Percentiles rank a stretch among this genome's conserved stretches.
Evolutionary conservation across 1,139 yeast species (phyloP).

Genomic region (Candida freyschussii): DNA sequence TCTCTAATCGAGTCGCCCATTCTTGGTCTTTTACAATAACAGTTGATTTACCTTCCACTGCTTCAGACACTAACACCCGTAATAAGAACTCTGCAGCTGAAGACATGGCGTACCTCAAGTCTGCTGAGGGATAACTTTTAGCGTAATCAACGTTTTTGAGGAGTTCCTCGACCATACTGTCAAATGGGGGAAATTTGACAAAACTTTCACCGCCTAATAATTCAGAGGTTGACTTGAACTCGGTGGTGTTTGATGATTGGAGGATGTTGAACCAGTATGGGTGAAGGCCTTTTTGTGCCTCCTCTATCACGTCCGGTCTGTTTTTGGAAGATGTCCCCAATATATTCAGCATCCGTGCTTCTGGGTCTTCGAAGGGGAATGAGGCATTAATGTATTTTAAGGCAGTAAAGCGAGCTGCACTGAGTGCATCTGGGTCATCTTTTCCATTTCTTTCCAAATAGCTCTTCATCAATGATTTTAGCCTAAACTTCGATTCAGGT

Average conservation of each 20-base stretch:
- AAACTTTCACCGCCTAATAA: constrained; percentile 35
- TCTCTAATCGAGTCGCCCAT: constrained; percentile 71
- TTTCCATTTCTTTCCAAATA: constrained; percentile 34
- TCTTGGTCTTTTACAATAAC: constrained; percentile 66
- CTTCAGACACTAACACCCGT: constrained; percentile 61
- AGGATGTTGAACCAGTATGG: constrained; percentile 53
- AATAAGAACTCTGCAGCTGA: constrained; percentile 44
- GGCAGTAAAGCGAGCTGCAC: constrained; percentile 53
- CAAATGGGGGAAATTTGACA: constrained; percentile 43
- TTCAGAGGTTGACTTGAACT: constrained; percentile 41
- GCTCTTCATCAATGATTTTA: constrained; percentile 41
- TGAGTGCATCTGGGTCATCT: constrained; percentile 28
- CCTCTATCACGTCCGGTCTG: constrained; percentile 72
- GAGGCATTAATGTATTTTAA: constrained; percentile 62
- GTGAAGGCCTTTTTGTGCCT: constrained; percentile 75
- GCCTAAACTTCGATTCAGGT: constrained; percentile 32
- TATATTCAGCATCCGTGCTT: constrained; percentile 64
- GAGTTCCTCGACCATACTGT: constrained; percentile 32
- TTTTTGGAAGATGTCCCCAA: constrained; percentile 56
- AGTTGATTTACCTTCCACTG: constrained; percentile 46
- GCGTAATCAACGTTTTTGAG: constrained; percentile 27
- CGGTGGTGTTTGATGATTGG: constrained; percentile 38
- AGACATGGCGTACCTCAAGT: constrained; percentile 33
- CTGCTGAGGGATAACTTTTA: constrained; percentile 21
- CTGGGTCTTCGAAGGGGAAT: constrained; percentile 64